Percentiles rank a stretch among this genome's conserved stretches.
Evolutionary conservation across 805 yeast genomes (phyloP).

Genomic region (Lipomyces chichibuensis): DNA sequence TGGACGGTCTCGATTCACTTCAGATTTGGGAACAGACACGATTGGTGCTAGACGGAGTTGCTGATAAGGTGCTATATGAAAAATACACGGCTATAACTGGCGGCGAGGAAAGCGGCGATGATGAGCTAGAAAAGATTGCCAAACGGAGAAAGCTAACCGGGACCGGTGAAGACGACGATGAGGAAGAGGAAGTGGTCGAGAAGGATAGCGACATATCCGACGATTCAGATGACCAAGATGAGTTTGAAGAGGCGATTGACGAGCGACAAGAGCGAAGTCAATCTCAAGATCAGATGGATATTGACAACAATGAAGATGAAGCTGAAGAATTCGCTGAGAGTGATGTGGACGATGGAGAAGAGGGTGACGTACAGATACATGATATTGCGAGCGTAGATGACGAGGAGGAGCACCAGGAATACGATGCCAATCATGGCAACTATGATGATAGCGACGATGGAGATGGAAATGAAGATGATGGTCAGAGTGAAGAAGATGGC

Average conservation of each 20-base stretch:
- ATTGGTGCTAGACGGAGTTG: conserved; percentile 77
- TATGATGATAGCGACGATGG: conserved; percentile 26
- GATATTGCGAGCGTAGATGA: conserved; percentile 40
- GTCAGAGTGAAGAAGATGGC: conserved; percentile 40
- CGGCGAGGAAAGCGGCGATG: conserved; percentile 39
- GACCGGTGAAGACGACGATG: conserved; percentile 40
- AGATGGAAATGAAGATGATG: conserved; percentile 34
- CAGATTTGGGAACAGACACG: conserved; percentile 95
- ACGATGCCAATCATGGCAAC: conserved; percentile 32
- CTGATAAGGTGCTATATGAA: conserved; percentile 61
- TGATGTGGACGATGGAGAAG: neutral
- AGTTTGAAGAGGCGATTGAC: conserved; percentile 20
- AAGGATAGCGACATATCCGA: conserved; percentile 16
- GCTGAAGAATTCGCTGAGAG: conserved; percentile 29
- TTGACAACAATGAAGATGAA: conserved; percentile 30
- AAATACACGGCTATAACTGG: conserved; percentile 52
- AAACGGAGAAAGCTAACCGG: conserved; percentile 32
- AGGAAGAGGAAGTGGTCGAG: conserved; percentile 35
- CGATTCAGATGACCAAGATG: conserved; percentile 31
- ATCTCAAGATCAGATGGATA: conserved; percentile 35
- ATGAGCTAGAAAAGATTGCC: conserved; percentile 27
- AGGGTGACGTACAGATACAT: conserved; percentile 17
- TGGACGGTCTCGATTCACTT: conserved; percentile 84
- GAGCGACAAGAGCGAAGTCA: conserved; percentile 21
- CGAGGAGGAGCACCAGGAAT: conserved; percentile 39